phyloP scores from a whole-genome alignment of 768 basidiomycete genomes.

The Sarcomyxa edulis region DNA sequence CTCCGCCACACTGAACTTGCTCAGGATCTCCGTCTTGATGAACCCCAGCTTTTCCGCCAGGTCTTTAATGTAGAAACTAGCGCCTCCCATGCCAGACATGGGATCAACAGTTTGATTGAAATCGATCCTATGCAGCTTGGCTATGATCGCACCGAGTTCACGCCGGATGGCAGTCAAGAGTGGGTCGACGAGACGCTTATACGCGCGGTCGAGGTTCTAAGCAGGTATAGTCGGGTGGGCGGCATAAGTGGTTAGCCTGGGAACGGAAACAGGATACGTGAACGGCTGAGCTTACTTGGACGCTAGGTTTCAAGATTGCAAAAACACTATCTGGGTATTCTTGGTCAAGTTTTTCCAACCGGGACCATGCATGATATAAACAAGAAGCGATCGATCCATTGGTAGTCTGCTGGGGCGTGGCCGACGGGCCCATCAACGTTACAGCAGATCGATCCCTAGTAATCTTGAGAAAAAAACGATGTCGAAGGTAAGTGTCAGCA shows the following conservation, averaged over 20 bases:
- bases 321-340: slow-evolving; percentile 65
- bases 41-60: slow-evolving; percentile 83
- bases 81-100: slow-evolving; percentile 53
- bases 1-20: slow-evolving; percentile 67
- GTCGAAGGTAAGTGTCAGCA: background rate
- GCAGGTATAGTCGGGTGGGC: slow-evolving; percentile 42
- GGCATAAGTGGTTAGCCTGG: background rate
- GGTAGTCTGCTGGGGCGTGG: slow-evolving; percentile 70
- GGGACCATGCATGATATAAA: slow-evolving; percentile 71
- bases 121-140: slow-evolving; percentile 81
- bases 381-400: slow-evolving; percentile 80
- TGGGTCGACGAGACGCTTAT: slow-evolving; percentile 57
- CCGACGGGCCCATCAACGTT: slow-evolving; percentile 67
- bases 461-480: slow-evolving; percentile 36
- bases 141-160: slow-evolving; percentile 75
- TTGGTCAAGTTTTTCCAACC: slow-evolving; percentile 57
- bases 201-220: too few relatives aligned
- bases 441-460: slow-evolving; percentile 75
- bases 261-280: slow-evolving; percentile 2
- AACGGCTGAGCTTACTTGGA: slow-evolving; percentile 43
- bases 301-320: slow-evolving; percentile 44
- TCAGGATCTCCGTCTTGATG: slow-evolving; percentile 73
- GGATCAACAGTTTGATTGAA: slow-evolving; percentile 57
- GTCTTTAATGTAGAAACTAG: slow-evolving; percentile 90
- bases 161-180: slow-evolving; percentile 66